A percentile compares a stretch with the other conserved stretches of the same genome.
Conservation (phyloP, 768 basidiomycete species). For the Goffeauzyma gilvescens region DNA sequence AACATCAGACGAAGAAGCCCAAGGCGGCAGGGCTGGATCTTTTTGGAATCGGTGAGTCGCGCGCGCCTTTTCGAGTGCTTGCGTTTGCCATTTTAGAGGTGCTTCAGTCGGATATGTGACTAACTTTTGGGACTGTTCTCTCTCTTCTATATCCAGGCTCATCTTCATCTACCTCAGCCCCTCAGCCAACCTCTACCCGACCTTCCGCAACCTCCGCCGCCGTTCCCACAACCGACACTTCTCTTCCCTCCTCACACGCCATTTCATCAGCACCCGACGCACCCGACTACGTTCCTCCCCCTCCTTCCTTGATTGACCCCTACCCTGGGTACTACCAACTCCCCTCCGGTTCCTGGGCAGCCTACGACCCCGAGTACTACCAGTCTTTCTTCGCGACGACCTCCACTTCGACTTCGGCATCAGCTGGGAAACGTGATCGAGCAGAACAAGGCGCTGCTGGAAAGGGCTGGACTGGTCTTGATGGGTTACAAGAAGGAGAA, state of each 20-base stretch:
- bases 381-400: slow-evolving; percentile 19
- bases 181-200: slow-evolving; percentile 14
- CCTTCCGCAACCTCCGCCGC: slow-evolving; percentile 23
- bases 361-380: slow-evolving; percentile 27
- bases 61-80: neutral
- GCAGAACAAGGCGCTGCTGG: slow-evolving; percentile 22
- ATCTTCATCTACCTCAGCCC: slow-evolving; percentile 4
- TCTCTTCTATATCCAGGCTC: neutral
- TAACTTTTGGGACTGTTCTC: no score
- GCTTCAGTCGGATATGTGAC: no score
- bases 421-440: neutral
- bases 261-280: slow-evolving; percentile 26
- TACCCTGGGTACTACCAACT: slow-evolving; percentile 31
- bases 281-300: slow-evolving; percentile 23
- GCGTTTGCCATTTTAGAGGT: neutral
- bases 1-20: slow-evolving; percentile 8
- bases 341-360: slow-evolving; percentile 23
- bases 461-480: slow-evolving; percentile 23
- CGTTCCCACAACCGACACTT: slow-evolving; percentile 18
- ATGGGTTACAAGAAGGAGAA: slow-evolving; percentile 11
- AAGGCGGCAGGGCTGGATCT: slow-evolving; percentile 16
- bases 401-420: neutral
- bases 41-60: slow-evolving; percentile 24
- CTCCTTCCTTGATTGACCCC: slow-evolving; percentile 19
- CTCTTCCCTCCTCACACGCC: slow-evolving; percentile 3